Percentiles rank a stretch among this genome's conserved stretches.
Evolutionary conservation across 2,329 filamentous ascomycete genomes (phyloP).

Genomic region (Calycina herbarum): DNA sequence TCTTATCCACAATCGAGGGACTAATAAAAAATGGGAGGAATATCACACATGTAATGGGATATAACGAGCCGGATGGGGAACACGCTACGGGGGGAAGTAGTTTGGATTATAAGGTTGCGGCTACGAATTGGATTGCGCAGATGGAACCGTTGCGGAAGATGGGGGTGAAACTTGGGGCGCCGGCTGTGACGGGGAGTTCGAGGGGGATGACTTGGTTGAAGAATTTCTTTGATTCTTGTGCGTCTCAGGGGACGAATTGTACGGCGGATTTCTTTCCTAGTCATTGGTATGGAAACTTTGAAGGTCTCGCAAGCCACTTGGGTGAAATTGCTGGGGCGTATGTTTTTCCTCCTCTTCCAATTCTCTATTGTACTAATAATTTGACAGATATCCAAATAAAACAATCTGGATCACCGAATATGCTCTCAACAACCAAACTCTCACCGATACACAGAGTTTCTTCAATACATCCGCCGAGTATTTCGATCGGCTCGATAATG

Average conservation of each 20-base stretch:
- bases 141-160: conserved; percentile 66
- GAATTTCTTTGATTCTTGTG: conserved; percentile 65
- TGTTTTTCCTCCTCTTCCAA: conserved; percentile 9
- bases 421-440: conserved; percentile 56
- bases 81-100: conserved; percentile 59
- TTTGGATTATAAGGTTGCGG: conserved; percentile 60
- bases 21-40: conserved; percentile 56
- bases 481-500: conserved; percentile 59
- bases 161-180: conserved; percentile 66
- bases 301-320: conserved; percentile 39
- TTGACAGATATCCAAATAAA: conserved; percentile 55
- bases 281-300: conserved; percentile 65
- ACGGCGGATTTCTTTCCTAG: conserved; percentile 64
- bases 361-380: conserved; percentile 36
- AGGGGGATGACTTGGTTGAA: conserved; percentile 65
- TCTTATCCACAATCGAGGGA: conserved; percentile 57
- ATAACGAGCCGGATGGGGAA: conserved; percentile 75
- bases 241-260: conserved; percentile 51
- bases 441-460: conserved; percentile 60
- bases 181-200: conserved; percentile 64
- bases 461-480: conserved; percentile 67
- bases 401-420: conserved; percentile 81
- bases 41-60: conserved; percentile 67
- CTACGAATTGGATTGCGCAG: conserved; percentile 67
- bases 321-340: conserved; percentile 36